Conservation (phyloP, 225 moss, liverwort and hornwort species). For the Physcomitrellopsis africana region DNA sequence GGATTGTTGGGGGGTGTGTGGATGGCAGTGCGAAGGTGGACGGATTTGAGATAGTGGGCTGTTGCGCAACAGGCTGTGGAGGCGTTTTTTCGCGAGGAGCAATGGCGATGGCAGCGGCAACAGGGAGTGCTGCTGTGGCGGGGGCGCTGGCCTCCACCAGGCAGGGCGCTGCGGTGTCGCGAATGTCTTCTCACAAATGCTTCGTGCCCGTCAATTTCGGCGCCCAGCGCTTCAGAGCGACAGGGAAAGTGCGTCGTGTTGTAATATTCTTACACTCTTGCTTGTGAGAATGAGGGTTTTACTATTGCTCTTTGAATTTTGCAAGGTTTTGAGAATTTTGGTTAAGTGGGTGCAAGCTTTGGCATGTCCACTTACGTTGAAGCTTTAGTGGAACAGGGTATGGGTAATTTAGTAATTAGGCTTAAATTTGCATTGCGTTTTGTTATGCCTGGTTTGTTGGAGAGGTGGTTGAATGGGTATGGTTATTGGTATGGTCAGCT, state of each 20-base stretch:
- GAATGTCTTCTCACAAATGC: slow-evolving; percentile 30
- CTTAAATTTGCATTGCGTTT: neutral
- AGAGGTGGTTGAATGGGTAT: slow-evolving; percentile 31
- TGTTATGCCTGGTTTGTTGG: neutral
- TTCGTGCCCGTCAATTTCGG: slow-evolving; percentile 26
- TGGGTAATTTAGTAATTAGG: neutral
- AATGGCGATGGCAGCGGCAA: slow-evolving; percentile 41
- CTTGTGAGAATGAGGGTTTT: neutral
- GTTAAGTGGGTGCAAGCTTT: neutral
- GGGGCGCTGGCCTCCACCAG: slow-evolving; percentile 30
- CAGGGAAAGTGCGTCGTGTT: slow-evolving; percentile 19
- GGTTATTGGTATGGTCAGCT: slow-evolving; percentile 33
- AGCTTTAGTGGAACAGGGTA: neutral
- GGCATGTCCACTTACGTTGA: neutral
- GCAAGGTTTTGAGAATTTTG: neutral
- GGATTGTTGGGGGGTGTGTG: too few species aligned
- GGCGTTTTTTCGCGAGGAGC: neutral
- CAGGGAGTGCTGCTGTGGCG: slow-evolving; percentile 35
- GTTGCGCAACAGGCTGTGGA: too few species aligned
- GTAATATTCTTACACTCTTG: neutral
- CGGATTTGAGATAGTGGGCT: too few species aligned
- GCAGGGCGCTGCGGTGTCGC: slow-evolving; percentile 24
- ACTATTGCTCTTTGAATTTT: neutral
- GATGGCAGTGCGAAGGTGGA: too few species aligned
- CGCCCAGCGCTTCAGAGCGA: slow-evolving; percentile 22